phyloP scores from a whole-genome alignment of 768 basidiomycete species.

The Cystobasidium onofrii region DNA sequence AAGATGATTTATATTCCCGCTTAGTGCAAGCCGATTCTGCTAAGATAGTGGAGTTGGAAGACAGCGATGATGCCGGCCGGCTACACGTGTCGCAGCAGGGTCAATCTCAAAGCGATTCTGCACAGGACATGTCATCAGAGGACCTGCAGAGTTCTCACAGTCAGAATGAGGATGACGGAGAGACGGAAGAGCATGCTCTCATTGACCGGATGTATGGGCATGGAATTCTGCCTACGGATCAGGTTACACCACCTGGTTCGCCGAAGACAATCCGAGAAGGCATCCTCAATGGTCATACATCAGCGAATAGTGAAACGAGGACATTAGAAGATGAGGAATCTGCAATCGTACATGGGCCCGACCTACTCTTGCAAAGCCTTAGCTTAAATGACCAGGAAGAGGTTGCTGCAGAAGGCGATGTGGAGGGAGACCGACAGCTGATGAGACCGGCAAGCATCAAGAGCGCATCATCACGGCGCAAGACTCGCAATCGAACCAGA shows the following conservation, averaged over 20 bases:
- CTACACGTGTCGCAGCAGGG: neutral
- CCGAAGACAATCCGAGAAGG: neutral
- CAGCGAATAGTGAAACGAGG: neutral
- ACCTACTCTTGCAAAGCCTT: neutral
- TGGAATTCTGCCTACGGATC: neutral
- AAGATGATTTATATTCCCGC: conserved; percentile 14
- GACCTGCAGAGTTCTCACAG: conserved; percentile 9
- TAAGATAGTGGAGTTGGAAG: conserved; percentile 1
- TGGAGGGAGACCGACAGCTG: conserved; percentile 27
- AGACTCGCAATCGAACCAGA: neutral
- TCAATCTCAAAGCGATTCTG: conserved; percentile 24
- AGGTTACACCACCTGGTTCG: conserved; percentile 4
- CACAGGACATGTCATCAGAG: conserved; percentile 19
- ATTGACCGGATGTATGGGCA: neutral
- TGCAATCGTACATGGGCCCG: neutral
- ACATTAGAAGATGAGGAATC: neutral
- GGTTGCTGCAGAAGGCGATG: neutral
- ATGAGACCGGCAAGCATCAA: neutral
- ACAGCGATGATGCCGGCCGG: neutral
- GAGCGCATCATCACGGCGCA: neutral
- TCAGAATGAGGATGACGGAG: conserved; percentile 31
- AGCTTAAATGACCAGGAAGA: neutral
- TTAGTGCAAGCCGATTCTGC: neutral
- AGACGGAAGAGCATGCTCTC: conserved; percentile 34
- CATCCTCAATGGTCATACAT: neutral